A percentile compares a stretch with the other conserved stretches of the same genome.
Conservation (phyloP, 805 yeast species). For the Cyberlindnera samutprakarnensis region DNA sequence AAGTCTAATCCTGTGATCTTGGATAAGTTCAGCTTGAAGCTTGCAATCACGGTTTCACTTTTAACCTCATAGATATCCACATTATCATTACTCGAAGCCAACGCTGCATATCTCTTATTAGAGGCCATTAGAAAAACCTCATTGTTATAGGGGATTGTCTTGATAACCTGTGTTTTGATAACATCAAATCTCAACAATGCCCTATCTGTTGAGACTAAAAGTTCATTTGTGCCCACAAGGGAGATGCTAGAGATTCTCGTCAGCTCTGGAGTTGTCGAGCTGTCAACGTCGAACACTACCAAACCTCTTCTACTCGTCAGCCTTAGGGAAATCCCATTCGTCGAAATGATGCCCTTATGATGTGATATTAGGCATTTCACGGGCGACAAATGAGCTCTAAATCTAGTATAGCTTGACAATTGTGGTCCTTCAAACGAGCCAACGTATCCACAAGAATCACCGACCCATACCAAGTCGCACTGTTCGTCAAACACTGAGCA, state of each 20-base stretch:
- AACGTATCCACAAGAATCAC: conserved; percentile 47
- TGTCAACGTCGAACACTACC: conserved; percentile 24
- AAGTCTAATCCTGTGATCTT: conserved; percentile 58
- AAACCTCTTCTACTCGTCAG: conserved; percentile 54
- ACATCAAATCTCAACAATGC: conserved; percentile 37
- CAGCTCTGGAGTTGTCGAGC: conserved; percentile 23
- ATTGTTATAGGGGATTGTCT: conserved; percentile 34
- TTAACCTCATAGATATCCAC: conserved; percentile 59
- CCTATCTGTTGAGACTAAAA: conserved; percentile 36
- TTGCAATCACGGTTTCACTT: conserved; percentile 37
- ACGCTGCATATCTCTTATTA: conserved; percentile 43
- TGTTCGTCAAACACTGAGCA: conserved; percentile 52
- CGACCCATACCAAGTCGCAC: conserved; percentile 82
- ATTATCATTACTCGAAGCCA: conserved; percentile 54
- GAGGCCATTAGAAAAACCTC: conserved; percentile 42
- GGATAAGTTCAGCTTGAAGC: conserved; percentile 54
- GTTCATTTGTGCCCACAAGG: conserved; percentile 30
- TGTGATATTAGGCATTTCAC: conserved; percentile 47
- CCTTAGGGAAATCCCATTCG: conserved; percentile 44
- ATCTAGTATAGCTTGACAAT: conserved; percentile 50
- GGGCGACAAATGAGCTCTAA: conserved; percentile 41
- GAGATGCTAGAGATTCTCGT: conserved; percentile 26
- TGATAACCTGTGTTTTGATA: conserved; percentile 28
- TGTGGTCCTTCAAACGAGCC: conserved; percentile 37
- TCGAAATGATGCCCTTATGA: conserved; percentile 49